phyloP scores from a whole-genome alignment of 768 basidiomycete species.

The Coprinopsis marcescibilis region DNA sequence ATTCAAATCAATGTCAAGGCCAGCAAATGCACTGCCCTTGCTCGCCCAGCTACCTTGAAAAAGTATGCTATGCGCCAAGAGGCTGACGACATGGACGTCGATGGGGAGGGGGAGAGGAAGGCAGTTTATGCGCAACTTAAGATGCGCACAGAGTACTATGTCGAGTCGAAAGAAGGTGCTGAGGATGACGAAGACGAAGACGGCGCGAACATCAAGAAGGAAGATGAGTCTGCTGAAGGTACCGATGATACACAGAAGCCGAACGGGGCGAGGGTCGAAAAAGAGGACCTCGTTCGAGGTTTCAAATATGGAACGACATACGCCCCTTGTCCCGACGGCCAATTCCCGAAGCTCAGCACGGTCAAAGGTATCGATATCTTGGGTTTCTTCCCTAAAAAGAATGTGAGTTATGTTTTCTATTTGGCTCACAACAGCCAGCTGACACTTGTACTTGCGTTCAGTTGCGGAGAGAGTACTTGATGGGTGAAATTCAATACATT shows the following conservation, averaged over 20 bases:
- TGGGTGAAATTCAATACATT: slow-evolving; percentile 84
- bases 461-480: slow-evolving; percentile 77
- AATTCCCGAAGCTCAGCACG: slow-evolving; percentile 69
- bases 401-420: slow-evolving; percentile 37
- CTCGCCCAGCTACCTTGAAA: slow-evolving; percentile 72
- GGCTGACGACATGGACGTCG: slow-evolving; percentile 27
- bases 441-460: slow-evolving; percentile 21
- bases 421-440: slow-evolving; percentile 2
- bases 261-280: slow-evolving; percentile 54
- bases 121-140: slow-evolving; percentile 36
- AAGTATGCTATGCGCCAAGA: slow-evolving; percentile 50
- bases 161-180: slow-evolving; percentile 38
- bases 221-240: slow-evolving; percentile 25
- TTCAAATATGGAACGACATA: slow-evolving; percentile 91
- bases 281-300: slow-evolving; percentile 72
- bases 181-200: slow-evolving; percentile 35
- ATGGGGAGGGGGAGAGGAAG: slow-evolving; percentile 29
- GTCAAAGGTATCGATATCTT: slow-evolving; percentile 83
- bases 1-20: slow-evolving; percentile 69
- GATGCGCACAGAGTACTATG: slow-evolving; percentile 51
- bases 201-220: slow-evolving; percentile 27
- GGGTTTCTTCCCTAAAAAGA: slow-evolving; percentile 68
- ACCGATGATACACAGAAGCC: slow-evolving; percentile 27
- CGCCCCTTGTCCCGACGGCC: slow-evolving; percentile 81
- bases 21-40: slow-evolving; percentile 73